Evolutionary conservation across 1,284 basidiomycete species (phyloP), one percentile per base, ranked within the genome.

Genomic region (Lignosus rhinocerotis): DNA sequence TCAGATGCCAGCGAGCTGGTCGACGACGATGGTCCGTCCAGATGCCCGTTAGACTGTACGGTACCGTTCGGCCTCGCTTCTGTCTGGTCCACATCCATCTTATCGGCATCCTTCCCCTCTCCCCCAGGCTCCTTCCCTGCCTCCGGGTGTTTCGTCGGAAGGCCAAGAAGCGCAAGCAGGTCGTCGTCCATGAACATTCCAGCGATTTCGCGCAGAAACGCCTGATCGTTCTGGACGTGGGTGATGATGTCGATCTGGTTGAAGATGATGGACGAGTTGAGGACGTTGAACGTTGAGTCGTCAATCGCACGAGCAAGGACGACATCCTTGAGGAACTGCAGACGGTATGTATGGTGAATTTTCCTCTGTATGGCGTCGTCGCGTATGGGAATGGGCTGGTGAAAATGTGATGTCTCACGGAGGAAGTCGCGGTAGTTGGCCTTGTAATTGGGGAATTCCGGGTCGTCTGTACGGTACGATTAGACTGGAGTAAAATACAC

Each of bases 221-320:
- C 71, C 6, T 84, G 83, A 70, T 96, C 92, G 56, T 81, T 83
- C 69, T 95, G 91, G 48, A 98, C 86, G 72, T 96, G 90, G 54
- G 83, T 87, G 70, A 98, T 94, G 70, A 99, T 98, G 75, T 99
- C 96, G 69, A 96, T 95, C 75, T 99, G 96, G 76, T 98, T 97
- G 83, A 96, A 99, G 72, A 98, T 96, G 72, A 99, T 94, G 75
- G 94, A 93, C 16, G 94, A 94, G 75, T 95, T 98, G 68, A 99
- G 85, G 67, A 98, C 94, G 67, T 95, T 95, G 79, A 98, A 97
- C 0, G 95, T 98, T 1, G 94, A 92, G 72, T 99, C 96, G 70
- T 99, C 96, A 46, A 98, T 83, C 2, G 92, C 87, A 7, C 96
- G 87, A 0, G 95, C 94, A 34, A 99, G 89, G 38, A 99, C 94